Base-by-base conservation (phyloP, 2,329 filamentous ascomycete genomes). In the Fusarium xylarioides region DNA sequence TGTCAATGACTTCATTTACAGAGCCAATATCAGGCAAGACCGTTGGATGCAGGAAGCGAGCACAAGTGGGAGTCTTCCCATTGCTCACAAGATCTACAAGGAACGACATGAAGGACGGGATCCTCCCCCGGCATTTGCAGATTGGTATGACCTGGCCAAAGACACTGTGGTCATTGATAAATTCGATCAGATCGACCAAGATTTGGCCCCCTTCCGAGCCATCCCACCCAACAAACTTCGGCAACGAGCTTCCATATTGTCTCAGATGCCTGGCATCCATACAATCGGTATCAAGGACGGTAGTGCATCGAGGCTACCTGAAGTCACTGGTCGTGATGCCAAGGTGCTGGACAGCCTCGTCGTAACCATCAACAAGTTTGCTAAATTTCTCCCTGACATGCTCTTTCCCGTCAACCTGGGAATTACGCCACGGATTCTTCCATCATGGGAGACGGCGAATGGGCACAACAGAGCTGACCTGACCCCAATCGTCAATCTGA, bases 401-500 rank as follows among this genome's bases (percentile, higher is more conserved):
- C 90, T 94, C 71, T 82, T 97, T 26, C 92, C 93, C 0, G 93
- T 97, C 83, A 97, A 97, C 78, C 86, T 93, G 26, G 89, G 92
- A 23, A 65, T 73, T 15, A 70, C 76, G 12, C 82, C 82, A 21
- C 79, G 82, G 9, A 74, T 83, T n/a, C 72, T 83, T 10, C 81
- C 82, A 3, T 90, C 93, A 0, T 91, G 91, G 83, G 90, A 93
- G 63, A 89, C 93, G 64, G 85, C 74, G 21, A 74, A 77, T 44
- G 68, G 70, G 10, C 65, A 74, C 34, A 68, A 37, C n/a, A 63
- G 72, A 46, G 75, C 68, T 46, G 76, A 79, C 38, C 50, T 81
- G 21, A 72, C 78, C 12, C 77, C 76, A 1, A 74, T 81, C 38
- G 76, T 73, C 40, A 78, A 80, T 42, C 49, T 79, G n/a, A 74